These are phyloP conservation scores for Leishmania guyanensis DNA, from an alignment of 208 protist genomes.

Conservation along the genomic window DNA sequence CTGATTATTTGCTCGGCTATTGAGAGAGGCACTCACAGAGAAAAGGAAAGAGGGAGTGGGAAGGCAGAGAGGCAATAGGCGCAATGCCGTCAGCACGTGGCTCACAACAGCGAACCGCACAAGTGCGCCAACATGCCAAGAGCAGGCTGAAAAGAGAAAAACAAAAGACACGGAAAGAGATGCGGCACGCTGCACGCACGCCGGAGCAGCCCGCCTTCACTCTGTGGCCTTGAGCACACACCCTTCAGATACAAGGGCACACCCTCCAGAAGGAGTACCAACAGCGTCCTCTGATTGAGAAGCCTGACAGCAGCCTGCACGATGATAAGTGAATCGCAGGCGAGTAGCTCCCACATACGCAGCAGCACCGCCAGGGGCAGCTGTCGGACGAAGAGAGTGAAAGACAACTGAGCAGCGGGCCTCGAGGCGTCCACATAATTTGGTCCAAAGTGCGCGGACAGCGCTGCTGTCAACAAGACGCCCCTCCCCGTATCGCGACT, in stretches of 20 bases:
- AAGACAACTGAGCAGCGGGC: constrained; percentile 67
- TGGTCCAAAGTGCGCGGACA: constrained; percentile 43
- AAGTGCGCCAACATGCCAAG: background rate
- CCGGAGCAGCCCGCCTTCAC: constrained; percentile 17
- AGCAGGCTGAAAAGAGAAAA: background rate
- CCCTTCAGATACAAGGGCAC: constrained; percentile 47
- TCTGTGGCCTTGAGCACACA: constrained; percentile 11
- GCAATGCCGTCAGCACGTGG: background rate
- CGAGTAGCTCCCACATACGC: constrained; percentile 61
- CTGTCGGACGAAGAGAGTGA: constrained; percentile 67
- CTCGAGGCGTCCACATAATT: constrained; percentile 34
- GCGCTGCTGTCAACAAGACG: background rate
- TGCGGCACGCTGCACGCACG: constrained; percentile 10
- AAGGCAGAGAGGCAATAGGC: too few relatives aligned
- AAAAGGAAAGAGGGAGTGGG: too few relatives aligned
- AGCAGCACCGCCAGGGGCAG: constrained; percentile 45
- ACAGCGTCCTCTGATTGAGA: constrained; percentile 45
- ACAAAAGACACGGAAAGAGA: background rate
- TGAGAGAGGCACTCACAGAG: background rate
- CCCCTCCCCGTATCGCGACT: too few relatives aligned
- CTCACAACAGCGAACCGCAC: background rate
- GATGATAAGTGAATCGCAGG: constrained; percentile 52
- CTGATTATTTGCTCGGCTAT: background rate
- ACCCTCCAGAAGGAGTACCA: constrained; percentile 46
- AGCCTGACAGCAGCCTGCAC: constrained; percentile 49